Evolutionary conservation across 257 asterid genomes (phyloP), one percentile per base, ranked within the genome.

Genomic region (Przewalskia tangutica): DNA sequence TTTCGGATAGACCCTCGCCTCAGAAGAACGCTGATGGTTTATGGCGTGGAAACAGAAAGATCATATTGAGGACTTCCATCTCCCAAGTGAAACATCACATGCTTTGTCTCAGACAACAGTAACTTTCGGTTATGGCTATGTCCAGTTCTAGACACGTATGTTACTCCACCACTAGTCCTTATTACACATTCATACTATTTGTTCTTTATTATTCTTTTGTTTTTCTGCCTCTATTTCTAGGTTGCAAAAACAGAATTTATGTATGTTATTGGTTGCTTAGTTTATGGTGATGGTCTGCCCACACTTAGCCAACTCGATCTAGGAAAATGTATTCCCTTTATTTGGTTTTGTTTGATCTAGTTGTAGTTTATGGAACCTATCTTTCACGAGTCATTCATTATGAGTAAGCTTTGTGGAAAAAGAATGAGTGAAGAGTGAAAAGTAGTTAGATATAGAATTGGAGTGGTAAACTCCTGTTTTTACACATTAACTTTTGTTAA

Each of bases 91-190:
- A 82, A 73, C 93, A 81, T 88, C 98, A 23, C 92, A 90, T 81
- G 91, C 91, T 80, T 79, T 94, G 83, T 83, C 88, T 6, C 97
- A 89, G 87, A 87, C 88, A 67, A 85, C 86, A 0, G 97, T 90
- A 50, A 97, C 97, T 83, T 93, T 93, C 81, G 98, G 98, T 81
- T 93, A 94, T 79, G 98, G 93, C 82, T 94, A 91, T 77, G 36
- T 93, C 68, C 98, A 91, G 85, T 94, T 78, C 85, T 88, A 18
- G 98, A 94, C 87, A 92, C 95, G 98, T 94, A 85, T 20, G 97
- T 80, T 40, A 58, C 78, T 78, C 32, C 17, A 8, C 38, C 55
- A 32, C 62, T 13, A 42, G 51, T 32, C 48, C 67, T 58, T 51
- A 2, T 81, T 55, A 12, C 14, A 27, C 42, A 5, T 58, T 2